Conservation (phyloP, 129 eudicot species). For the Artemisia annua region DNA sequence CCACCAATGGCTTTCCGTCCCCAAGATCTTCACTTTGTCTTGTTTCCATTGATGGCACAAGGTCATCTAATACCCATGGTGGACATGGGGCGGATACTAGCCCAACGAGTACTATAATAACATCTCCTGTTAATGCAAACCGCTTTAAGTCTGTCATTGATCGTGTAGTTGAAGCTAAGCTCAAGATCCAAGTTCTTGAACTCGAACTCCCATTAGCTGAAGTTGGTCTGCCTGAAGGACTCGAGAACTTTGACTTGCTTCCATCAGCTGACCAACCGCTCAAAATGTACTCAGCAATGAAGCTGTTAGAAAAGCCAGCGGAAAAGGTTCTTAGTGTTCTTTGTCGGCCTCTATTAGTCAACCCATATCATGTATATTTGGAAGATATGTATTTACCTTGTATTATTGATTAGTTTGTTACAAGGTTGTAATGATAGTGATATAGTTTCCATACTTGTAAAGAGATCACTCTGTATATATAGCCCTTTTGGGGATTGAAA, state of each 20-base stretch:
- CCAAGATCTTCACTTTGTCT: constrained; percentile 43
- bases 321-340: constrained; percentile 22
- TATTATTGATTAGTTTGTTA: no score
- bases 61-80: constrained; percentile 55
- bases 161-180: constrained; percentile 35
- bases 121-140: constrained; percentile 42
- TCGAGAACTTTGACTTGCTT: constrained; percentile 50
- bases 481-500: no score
- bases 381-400: no score
- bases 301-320: constrained; percentile 38
- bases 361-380: no score
- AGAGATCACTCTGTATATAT: no score
- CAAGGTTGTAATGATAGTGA: no score
- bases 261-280: constrained; percentile 14
- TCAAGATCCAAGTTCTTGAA: constrained; percentile 34
- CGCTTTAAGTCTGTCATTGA: constrained; percentile 30
- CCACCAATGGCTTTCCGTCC: constrained; percentile 22
- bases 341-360: constrained; percentile 13
- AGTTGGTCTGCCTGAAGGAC: constrained; percentile 48
- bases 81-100: constrained; percentile 48
- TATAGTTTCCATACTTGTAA: no score
- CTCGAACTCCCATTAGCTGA: constrained; percentile 43
- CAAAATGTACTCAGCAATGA: constrained; percentile 31
- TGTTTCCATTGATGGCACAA: constrained; percentile 54
- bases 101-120: constrained; percentile 46